Conservation (phyloP, 2,329 filamentous ascomycete genomes). For the Immersiporthe knoxdaviesiana region DNA sequence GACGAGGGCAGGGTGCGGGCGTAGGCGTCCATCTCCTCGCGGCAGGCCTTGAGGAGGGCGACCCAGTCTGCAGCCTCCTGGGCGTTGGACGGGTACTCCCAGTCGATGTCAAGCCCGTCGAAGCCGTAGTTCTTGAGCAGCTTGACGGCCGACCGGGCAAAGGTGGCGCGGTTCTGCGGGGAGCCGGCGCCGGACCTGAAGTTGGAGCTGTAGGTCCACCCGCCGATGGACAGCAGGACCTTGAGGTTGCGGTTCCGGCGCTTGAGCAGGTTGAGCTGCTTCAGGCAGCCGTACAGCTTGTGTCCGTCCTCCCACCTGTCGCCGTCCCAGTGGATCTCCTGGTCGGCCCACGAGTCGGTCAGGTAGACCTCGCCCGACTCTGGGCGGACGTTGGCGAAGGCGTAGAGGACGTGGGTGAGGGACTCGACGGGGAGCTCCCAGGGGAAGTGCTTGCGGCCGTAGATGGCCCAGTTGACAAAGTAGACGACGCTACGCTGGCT, state of each 20-base stretch:
- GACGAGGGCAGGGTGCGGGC: slow-evolving; percentile 44
- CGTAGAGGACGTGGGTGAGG: slow-evolving; percentile 86
- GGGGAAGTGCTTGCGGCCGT: slow-evolving; percentile 81
- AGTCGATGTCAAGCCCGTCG: slow-evolving; percentile 70
- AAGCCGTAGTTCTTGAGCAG: slow-evolving; percentile 82
- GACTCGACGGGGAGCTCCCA: slow-evolving; percentile 80
- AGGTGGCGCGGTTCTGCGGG: slow-evolving; percentile 66
- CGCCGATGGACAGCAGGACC: slow-evolving; percentile 82
- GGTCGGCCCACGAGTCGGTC: slow-evolving; percentile 67
- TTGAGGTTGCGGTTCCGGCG: slow-evolving; percentile 81
- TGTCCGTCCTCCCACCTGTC: slow-evolving; percentile 76
- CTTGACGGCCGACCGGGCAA: slow-evolving; percentile 74
- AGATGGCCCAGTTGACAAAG: slow-evolving; percentile 84
- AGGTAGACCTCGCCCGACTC: slow-evolving; percentile 78
- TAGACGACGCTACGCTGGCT: slow-evolving; percentile 72
- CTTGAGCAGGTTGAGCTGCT: slow-evolving; percentile 87
- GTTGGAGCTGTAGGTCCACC: slow-evolving; percentile 89
- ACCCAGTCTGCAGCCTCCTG: slow-evolving; percentile 62
- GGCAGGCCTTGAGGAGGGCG: slow-evolving; percentile 59
- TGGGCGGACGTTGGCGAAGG: slow-evolving; percentile 83
- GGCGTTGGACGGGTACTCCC: slow-evolving; percentile 65
- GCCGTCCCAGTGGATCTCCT: slow-evolving; percentile 74
- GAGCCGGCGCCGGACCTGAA: slow-evolving; percentile 78
- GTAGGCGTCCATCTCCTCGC: slow-evolving; percentile 62
- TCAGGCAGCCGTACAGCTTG: slow-evolving; percentile 87